phyloP scores from a whole-genome alignment of 1,139 yeast species.

The Kazachstania sp. region DNA sequence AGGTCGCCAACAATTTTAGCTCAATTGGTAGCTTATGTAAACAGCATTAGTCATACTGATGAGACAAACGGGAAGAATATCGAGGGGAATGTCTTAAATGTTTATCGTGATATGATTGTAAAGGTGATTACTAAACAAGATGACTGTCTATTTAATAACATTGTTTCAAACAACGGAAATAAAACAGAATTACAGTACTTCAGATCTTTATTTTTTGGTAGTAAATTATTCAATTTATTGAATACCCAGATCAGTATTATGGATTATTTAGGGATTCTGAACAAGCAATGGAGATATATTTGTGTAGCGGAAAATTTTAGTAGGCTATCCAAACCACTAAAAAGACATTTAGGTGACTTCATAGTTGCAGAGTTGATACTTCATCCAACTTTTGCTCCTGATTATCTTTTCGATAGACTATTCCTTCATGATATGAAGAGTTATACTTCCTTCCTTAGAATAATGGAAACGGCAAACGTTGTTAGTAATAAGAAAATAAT shows the following conservation, averaged over 20 bases:
- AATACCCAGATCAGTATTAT: conserved; percentile 21
- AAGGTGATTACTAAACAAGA: conserved; percentile 10
- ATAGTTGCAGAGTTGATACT: conserved; percentile 24
- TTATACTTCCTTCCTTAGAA: conserved; percentile 11
- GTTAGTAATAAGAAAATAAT: conserved; percentile 23
- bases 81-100: conserved; percentile 7
- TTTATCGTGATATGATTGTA: conserved; percentile 13
- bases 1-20: conserved; percentile 11
- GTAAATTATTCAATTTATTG: conserved; percentile 30
- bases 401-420: conserved; percentile 20
- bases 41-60: background rate
- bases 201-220: conserved; percentile 31
- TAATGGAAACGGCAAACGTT: conserved; percentile 9
- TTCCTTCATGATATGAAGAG: conserved; percentile 11
- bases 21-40: conserved; percentile 7
- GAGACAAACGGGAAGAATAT: background rate
- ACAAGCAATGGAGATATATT: conserved; percentile 23
- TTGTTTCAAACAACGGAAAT: conserved; percentile 3
- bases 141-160: conserved; percentile 11
- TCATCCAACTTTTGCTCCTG: conserved; percentile 26
- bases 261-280: conserved; percentile 22
- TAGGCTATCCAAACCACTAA: background rate
- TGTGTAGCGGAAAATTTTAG: background rate
- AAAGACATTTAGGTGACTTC: conserved; percentile 10
- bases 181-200: conserved; percentile 18